These are phyloP conservation scores for Paradendryphiella salina DNA, from an alignment of 2,329 filamentous ascomycete species.

Conservation along the genomic window DNA sequence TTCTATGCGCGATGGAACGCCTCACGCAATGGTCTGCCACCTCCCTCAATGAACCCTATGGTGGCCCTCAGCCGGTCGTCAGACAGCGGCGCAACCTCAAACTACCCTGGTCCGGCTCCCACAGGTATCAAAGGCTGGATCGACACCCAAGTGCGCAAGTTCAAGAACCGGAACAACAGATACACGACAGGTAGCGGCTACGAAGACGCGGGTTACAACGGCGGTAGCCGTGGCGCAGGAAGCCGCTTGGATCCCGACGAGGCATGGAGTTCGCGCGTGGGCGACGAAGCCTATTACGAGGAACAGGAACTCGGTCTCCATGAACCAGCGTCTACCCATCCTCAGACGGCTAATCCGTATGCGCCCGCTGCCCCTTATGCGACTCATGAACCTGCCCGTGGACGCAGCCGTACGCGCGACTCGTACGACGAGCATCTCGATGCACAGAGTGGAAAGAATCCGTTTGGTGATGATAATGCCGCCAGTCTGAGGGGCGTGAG, in stretches of 20 bases:
- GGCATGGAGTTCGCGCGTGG: slow-evolving; percentile 81
- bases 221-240: slow-evolving; percentile 41
- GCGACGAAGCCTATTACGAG: slow-evolving; percentile 76
- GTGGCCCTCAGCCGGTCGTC: slow-evolving; percentile 64
- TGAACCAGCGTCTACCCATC: slow-evolving; percentile 44
- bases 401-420: slow-evolving; percentile 56
- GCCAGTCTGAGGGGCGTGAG: slow-evolving; percentile 68
- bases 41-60: slow-evolving; percentile 70
- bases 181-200: slow-evolving; percentile 72
- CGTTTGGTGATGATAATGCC: slow-evolving; percentile 50
- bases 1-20: slow-evolving; percentile 73
- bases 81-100: slow-evolving; percentile 36
- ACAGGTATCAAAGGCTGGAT: slow-evolving; percentile 74
- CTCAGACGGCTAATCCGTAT: slow-evolving; percentile 44
- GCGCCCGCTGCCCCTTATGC: slow-evolving; percentile 3
- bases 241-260: slow-evolving; percentile 80
- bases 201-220: slow-evolving; percentile 62
- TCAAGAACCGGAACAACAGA: slow-evolving; percentile 69
- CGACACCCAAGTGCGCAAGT: slow-evolving; percentile 63
- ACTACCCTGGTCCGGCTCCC: slow-evolving; percentile 57
- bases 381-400: slow-evolving; percentile 44
- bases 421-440: slow-evolving; percentile 41
- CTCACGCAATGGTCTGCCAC: slow-evolving; percentile 72
- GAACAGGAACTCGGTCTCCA: slow-evolving; percentile 71
- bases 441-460: slow-evolving; percentile 37